Evolutionary conservation across 1,284 basidiomycete species (phyloP), one percentile per base, ranked within the genome.

Genomic region (Heterobasidion parviporum): DNA sequence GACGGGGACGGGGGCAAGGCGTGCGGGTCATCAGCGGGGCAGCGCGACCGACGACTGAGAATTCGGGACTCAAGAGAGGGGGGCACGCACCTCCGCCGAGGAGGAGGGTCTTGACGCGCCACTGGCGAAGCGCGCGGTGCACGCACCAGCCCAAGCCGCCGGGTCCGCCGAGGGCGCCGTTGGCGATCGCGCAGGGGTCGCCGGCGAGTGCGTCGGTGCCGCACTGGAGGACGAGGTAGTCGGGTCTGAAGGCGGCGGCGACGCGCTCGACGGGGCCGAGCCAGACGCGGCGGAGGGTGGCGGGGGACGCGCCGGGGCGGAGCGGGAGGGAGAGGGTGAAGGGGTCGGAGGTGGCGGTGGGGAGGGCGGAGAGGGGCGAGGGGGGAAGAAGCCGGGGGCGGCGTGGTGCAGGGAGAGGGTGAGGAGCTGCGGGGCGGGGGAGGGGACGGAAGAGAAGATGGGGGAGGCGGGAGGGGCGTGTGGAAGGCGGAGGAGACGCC

Each of bases 391-490:
- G 0, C 90, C 87, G 0, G 84, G 85, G 0, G 89, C 76, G 3
- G 85, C 67, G 61, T 95, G 87, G 65, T 98, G 94, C 15, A 96
- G 75, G 32, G 92, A 94, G 41, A 96, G 68, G 1, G 92, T 95
- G 59, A 95, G 69, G 41, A 92, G 80, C 64, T 86, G 79, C 3
- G 81, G 72, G 0, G 63, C 55, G 1, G 67, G 59, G 1, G 61
- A 41, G 2, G 64, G 18, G 63, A 63, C 10, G 64, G 66, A 54
- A 1, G 26, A 26, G 26, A 4, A 4, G 4, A 4, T 5, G 72
- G 0, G 63, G 55, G 1, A 67, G 59, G 3, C 54, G 43, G 36
- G 59, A 43, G 38, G 3, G 38, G n/a, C 32, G 61, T 63, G 1
- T 75, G 72, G 67, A 95, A 95, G 0, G 91, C 89, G 26, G 85